These are phyloP conservation scores for Collybia sp. DNA, from an alignment of 768 basidiomycete species.

Conservation along the genomic window DNA sequence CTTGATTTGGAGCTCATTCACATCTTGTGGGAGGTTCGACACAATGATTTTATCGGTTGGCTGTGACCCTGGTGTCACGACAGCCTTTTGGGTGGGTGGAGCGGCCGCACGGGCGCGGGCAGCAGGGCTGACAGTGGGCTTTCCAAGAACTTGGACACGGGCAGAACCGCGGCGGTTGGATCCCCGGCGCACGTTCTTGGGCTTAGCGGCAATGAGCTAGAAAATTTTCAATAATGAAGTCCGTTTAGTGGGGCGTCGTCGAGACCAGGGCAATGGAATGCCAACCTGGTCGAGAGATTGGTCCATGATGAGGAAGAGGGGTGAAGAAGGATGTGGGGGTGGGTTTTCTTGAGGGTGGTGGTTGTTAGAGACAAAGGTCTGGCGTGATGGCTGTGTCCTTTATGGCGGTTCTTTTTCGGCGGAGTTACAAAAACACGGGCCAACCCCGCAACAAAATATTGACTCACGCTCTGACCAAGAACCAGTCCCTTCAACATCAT, in stretches of 20 bases:
- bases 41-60: constrained; percentile 90
- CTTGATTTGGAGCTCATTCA: constrained; percentile 91
- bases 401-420: constrained; percentile 30
- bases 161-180: constrained; percentile 39
- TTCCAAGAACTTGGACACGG: constrained; percentile 62
- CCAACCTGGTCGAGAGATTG: constrained; percentile 80
- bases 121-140: constrained; percentile 37
- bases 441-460: neutral
- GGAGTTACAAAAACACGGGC: no score
- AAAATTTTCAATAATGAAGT: constrained; percentile 8
- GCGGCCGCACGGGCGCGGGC: constrained; percentile 49
- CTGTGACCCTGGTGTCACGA: constrained; percentile 35
- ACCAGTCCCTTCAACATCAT: neutral
- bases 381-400: constrained; percentile 17
- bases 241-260: constrained; percentile 16
- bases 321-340: constrained; percentile 10
- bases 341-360: constrained; percentile 13
- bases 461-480: no score
- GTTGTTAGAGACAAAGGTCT: constrained; percentile 10
- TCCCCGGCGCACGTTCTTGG: constrained; percentile 43
- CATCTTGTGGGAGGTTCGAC: constrained; percentile 88
- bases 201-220: constrained; percentile 67
- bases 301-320: constrained; percentile 48
- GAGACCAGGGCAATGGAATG: constrained; percentile 12
- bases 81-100: constrained; percentile 35